Evolutionary conservation across 306 rosid genomes (phyloP), one percentile per base, ranked within the genome.

Genomic region (Dryas drummondii): DNA sequence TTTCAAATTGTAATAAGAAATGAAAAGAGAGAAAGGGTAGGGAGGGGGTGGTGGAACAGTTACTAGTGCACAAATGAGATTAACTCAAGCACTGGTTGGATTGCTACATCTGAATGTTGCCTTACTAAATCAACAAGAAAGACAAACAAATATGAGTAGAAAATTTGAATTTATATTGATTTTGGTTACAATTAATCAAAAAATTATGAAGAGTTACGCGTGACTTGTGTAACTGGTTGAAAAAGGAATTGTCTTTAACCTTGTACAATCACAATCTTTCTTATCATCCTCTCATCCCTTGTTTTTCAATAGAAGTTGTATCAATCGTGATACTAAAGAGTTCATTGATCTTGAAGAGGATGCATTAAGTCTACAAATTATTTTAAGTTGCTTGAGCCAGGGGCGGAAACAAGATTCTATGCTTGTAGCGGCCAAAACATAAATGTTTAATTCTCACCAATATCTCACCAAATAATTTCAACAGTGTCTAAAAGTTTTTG

Each of bases 121-220:
- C 42, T 70, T 10, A n/a, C 51, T 17, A 7, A 64, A 64, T 42
- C 51, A 64, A 4, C 14, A 44, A 2, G 4, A 9, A 66, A 22
- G 55, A 47, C 53, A 49, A 49, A 49, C 0, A 11, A 49, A 49
- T 4, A 0, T 53, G 42, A 66, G 71, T 13, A 22, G 47, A 72
- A 58, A 37, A 26, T 47, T 19, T n/a, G 57, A 72, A 72, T 72
- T 44, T 72, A 72, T 68, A 72, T 58, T 47, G 76, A 59, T 26
- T 32, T 72, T 17, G 44, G 68, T 57, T 47, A 72, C 68, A 26
- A 66, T 66, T 47, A 5, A 66, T 72, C 37, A 72, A 58, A 32
- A 47, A 49, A 72, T 47, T 72, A 57, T 72, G 59, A 58, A 47
- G 27, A 45, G 66, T 56, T 68, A 72, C 42, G 22, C 22, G 0